Evolutionary conservation across 2,329 filamentous ascomycete species (phyloP).

Genomic region (Endoconidiophora laricicola): DNA sequence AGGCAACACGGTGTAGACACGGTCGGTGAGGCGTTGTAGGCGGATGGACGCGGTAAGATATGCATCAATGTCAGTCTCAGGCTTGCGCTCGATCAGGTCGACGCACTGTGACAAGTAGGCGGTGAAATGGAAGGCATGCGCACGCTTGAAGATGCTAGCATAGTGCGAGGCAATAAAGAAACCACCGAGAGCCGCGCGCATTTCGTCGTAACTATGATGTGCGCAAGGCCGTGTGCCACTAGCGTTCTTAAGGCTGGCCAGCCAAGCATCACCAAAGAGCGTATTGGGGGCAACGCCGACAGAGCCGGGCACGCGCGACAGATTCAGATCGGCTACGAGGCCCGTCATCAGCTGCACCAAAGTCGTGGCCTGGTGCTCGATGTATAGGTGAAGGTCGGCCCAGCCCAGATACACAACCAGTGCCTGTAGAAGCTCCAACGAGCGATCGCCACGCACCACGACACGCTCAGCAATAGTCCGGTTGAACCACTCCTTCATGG

Average conservation of each 20-base stretch:
- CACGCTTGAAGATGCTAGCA: slow-evolving; percentile 20
- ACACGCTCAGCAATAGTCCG: slow-evolving; percentile 23
- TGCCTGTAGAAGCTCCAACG: slow-evolving; percentile 23
- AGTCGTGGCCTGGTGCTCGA: slow-evolving; percentile 22
- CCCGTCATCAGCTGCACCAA: slow-evolving; percentile 24
- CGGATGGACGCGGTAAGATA: slow-evolving; percentile 20
- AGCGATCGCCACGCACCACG: slow-evolving; percentile 22
- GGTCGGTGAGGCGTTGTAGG: slow-evolving; percentile 21
- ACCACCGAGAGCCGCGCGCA: slow-evolving; percentile 24
- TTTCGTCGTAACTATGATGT: slow-evolving; percentile 21
- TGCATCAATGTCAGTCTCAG: slow-evolving; percentile 20
- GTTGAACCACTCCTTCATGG: slow-evolving; percentile 22
- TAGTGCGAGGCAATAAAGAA: slow-evolving; percentile 24
- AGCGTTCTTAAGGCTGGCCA: slow-evolving; percentile 11
- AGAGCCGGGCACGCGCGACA: slow-evolving; percentile 19
- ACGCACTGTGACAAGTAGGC: slow-evolving; percentile 22
- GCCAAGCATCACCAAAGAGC: slow-evolving; percentile 21
- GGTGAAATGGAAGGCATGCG: slow-evolving; percentile 19
- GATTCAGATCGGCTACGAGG: slow-evolving; percentile 23
- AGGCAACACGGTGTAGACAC: slow-evolving; percentile 17
- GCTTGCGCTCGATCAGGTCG: slow-evolving; percentile 17
- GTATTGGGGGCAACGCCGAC: slow-evolving; percentile 16
- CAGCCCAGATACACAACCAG: slow-evolving; percentile 24
- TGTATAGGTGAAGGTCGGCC: slow-evolving; percentile 25
- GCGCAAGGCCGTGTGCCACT: slow-evolving; percentile 8